Conservation (phyloP, 208 protist genomes). For the Leishmania gerbilli region DNA sequence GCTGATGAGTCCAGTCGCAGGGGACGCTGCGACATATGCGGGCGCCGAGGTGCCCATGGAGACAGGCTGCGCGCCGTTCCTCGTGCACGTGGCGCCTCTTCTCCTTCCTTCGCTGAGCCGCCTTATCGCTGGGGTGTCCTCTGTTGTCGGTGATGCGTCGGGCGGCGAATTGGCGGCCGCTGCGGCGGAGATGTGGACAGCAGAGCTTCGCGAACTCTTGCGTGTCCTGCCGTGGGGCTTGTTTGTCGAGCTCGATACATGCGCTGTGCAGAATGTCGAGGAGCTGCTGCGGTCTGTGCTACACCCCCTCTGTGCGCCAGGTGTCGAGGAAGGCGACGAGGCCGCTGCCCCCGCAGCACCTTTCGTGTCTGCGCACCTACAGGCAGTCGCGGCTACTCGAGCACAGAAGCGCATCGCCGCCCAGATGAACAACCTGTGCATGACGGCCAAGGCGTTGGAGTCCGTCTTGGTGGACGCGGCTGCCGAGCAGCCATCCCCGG, state of each 20-base stretch:
- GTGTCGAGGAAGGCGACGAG: neutral
- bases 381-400: neutral
- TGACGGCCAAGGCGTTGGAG: constrained; percentile 1
- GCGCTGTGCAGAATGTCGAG: neutral
- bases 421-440: constrained; percentile 2
- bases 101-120: constrained; percentile 6
- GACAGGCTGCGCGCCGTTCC: neutral
- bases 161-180: neutral
- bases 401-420: neutral
- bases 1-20: neutral
- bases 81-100: neutral
- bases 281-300: constrained; percentile 13
- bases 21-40: neutral
- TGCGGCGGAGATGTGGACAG: constrained; percentile 15
- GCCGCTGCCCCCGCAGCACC: neutral
- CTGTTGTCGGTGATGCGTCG: neutral
- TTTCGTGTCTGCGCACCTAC: neutral
- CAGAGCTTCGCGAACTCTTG: constrained; percentile 25
- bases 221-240: constrained; percentile 22
- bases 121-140: constrained; percentile 1
- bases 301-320: neutral
- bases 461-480: constrained; percentile 13
- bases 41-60: neutral
- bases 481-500: constrained; percentile 12
- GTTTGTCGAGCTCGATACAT: constrained; percentile 16